A percentile compares a stretch with the other conserved stretches of the same genome.
These are phyloP conservation scores for Coniochaeta sp. DNA, from an alignment of 2,329 filamentous ascomycete species.

Conservation along the genomic window DNA sequence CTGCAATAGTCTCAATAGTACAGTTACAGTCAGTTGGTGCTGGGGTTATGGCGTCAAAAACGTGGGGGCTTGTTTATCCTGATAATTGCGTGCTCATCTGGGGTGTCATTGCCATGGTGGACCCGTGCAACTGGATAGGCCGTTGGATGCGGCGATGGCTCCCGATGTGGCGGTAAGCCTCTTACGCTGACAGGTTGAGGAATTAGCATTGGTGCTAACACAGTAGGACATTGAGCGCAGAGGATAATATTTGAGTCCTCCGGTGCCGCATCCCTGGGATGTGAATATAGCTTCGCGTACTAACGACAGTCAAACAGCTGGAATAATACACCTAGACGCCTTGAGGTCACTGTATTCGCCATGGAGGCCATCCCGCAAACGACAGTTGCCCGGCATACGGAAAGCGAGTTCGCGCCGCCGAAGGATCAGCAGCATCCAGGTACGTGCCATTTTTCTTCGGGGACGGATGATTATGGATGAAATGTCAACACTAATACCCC, in stretches of 20 bases:
- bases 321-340: background rate
- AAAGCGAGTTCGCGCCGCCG: constrained; percentile 3
- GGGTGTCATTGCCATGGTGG: background rate
- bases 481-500: background rate
- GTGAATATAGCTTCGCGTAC: too few relatives aligned
- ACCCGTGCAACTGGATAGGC: background rate
- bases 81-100: background rate
- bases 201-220: background rate
- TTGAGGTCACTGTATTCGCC: background rate
- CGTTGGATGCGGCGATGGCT: background rate
- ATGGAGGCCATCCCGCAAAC: constrained; percentile 1
- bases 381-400: background rate
- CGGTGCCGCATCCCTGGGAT: background rate
- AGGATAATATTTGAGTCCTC: background rate
- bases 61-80: background rate
- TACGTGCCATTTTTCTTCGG: background rate
- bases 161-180: background rate
- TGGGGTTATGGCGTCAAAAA: background rate
- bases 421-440: constrained; percentile 9
- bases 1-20: too few relatives aligned
- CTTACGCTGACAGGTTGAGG: background rate
- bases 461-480: background rate
- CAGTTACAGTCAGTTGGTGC: background rate
- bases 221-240: background rate
- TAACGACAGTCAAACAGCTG: background rate